A percentile compares a stretch with the other conserved stretches of the same genome.
phyloP scores from a whole-genome alignment of 176 grass and related monocot species.

The Musa itinerans region DNA sequence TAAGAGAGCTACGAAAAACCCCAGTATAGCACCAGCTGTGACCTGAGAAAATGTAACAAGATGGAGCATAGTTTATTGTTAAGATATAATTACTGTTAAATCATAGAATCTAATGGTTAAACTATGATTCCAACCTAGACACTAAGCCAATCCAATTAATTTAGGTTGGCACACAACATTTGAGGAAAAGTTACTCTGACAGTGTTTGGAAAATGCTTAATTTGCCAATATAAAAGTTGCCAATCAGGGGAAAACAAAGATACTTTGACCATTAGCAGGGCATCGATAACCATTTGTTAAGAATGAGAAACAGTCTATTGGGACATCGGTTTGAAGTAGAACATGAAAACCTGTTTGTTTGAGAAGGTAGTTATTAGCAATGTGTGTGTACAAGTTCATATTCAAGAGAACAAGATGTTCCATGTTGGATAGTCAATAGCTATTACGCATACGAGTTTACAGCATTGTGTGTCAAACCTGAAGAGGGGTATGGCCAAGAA shows the following conservation, averaged over 20 bases:
- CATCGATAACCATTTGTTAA: no score
- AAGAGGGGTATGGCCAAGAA: slow-evolving; percentile 67
- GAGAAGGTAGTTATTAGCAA: no score
- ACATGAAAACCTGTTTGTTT: no score
- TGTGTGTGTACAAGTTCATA: neutral
- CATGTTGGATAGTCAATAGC: neutral
- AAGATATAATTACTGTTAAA: neutral
- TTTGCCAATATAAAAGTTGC: neutral
- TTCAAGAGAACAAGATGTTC: neutral
- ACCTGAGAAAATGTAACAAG: neutral
- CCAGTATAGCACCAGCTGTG: neutral
- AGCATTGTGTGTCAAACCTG: slow-evolving; percentile 41
- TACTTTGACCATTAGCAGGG: no score
- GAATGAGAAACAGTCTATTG: no score
- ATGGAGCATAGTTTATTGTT: neutral
- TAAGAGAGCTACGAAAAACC: neutral
- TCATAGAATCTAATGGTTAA: neutral
- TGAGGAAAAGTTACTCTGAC: no score
- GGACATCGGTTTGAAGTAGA: no score
- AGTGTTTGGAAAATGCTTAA: neutral
- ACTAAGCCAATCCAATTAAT: neutral
- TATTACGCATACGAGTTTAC: neutral
- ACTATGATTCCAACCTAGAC: neutral
- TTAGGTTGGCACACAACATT: no score
- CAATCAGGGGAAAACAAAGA: neutral